A percentile compares a stretch with the other conserved stretches of the same genome.
Conservation (phyloP, 2,329 filamentous ascomycete genomes). For the Verticillium albo-atrum region DNA sequence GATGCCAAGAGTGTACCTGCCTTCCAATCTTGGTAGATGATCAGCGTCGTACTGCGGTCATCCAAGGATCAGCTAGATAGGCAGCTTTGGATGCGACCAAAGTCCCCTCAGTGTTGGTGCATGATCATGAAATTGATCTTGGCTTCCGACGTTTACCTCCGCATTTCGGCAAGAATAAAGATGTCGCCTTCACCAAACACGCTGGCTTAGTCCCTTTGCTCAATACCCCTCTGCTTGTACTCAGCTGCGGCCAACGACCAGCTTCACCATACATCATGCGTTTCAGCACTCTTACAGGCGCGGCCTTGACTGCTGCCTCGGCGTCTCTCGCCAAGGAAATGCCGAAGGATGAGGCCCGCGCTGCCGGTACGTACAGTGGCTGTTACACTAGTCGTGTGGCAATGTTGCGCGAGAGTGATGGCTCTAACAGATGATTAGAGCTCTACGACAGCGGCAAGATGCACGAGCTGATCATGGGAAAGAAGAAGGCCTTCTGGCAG, state of each 20-base stretch:
- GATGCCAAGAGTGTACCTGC: background rate
- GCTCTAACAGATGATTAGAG: background rate
- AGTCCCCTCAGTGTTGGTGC: background rate
- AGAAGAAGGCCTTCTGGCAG: slow-evolving; percentile 1
- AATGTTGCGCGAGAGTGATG: background rate
- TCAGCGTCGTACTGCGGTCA: background rate
- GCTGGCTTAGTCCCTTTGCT: background rate
- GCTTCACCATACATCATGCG: slow-evolving; percentile 9
- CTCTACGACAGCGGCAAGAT: slow-evolving; percentile 3
- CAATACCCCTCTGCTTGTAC: background rate
- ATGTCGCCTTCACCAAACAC: background rate
- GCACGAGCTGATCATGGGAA: slow-evolving; percentile 4
- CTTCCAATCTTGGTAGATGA: background rate
- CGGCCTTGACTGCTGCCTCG: background rate
- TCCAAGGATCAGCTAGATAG: background rate
- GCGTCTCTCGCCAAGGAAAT: slow-evolving; percentile 21
- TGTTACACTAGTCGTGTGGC: no score
- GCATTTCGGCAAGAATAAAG: background rate
- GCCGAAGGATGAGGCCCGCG: slow-evolving; percentile 20
- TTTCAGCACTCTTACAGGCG: slow-evolving; percentile 2
- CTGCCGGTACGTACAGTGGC: slow-evolving; percentile 12
- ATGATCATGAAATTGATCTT: background rate
- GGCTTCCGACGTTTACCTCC: background rate
- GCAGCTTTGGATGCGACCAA: background rate
- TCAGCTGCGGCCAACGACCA: background rate